Percentiles rank a stretch among this genome's conserved stretches.
These are phyloP conservation scores for Puccinia polysora DNA, from an alignment of 1,284 basidiomycete genomes.

Conservation along the genomic window DNA sequence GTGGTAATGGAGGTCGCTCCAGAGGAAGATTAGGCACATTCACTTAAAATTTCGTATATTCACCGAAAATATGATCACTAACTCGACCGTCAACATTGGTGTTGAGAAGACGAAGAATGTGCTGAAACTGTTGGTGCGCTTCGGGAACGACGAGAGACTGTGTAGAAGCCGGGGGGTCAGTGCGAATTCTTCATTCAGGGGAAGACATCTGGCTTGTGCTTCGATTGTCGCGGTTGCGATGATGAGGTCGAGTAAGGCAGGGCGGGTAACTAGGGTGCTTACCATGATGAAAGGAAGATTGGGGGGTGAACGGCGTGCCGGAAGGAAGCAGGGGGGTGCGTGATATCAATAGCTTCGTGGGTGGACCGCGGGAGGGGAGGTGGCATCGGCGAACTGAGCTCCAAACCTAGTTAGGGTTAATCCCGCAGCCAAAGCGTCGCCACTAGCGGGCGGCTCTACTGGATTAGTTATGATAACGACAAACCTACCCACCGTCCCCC, in stretches of 20 bases:
- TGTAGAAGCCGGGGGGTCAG: neutral
- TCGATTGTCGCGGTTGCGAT: neutral
- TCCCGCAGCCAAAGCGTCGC: neutral
- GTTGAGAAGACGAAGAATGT: conserved; percentile 97
- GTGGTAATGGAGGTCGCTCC: neutral
- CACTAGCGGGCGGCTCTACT: neutral
- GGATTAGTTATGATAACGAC: conserved; percentile 5
- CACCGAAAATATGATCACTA: conserved; percentile 62
- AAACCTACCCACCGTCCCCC: conserved; percentile 14
- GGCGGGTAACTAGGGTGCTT: neutral
- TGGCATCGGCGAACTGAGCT: neutral
- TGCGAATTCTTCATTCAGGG: neutral
- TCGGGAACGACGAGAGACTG: conserved; percentile 91
- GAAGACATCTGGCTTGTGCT: neutral
- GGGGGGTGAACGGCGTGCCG: neutral
- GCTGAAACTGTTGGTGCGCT: conserved; percentile 76
- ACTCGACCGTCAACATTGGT: conserved; percentile 98
- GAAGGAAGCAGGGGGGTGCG: neutral
- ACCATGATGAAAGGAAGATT: neutral
- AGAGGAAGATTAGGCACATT: too few species aligned
- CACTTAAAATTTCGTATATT: too few species aligned
- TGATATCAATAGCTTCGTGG: too few species aligned
- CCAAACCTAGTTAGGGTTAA: conserved; percentile 21
- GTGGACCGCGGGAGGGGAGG: too few species aligned
- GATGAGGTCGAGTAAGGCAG: neutral